Base-by-base conservation (phyloP, 345 rosid genomes). In the Camelina hispida region DNA sequence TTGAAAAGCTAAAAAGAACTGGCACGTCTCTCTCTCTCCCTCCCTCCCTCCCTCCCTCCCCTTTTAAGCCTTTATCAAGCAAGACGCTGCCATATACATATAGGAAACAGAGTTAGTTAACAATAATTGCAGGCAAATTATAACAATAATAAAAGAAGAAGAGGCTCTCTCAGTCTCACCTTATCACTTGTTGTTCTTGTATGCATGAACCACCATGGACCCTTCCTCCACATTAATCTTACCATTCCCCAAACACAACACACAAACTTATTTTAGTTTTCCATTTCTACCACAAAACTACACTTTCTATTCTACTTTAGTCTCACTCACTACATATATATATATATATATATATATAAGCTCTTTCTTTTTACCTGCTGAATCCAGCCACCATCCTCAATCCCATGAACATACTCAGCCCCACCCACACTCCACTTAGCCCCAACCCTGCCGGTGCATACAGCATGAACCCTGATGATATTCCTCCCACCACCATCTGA, bases 181-280 rank as follows among this genome's bases (percentile, higher is more conserved):
- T 77, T 71, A 30, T 18, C 16, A 59, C 75, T 76, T 40, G 30
- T 28, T 28, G 30, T 28, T 28, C 5, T 28, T 28, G 34, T 69
- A 76, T 91, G 97, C 85, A 94, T 61, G 87, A 91, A 91, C 97
- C 97, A 90, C 97, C 98, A 94, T 30, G 98, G 97, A 63, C 98
- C 98, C 20, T 83, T 78, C 81, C 72, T 88, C 35, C 88, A 86
- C 66, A 77, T 73, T 68, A 90, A 73, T 77, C 97, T 94, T 81
- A 3, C 40, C 38, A 74, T 38, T 48, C 76, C 57, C 71, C 61
- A 53, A 51, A 62, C 65, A 57, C 53, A 68, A 68, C 35, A 55
- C 50, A 43, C 34, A 28, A 28, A 55, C 57, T 32, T 65, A 60
- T 59, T 51, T 68, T 7, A 51, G 55, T 10, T 37, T 22, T 51